Percentiles rank a stretch among this genome's conserved stretches.
These are phyloP conservation scores for Xylariaceae sp. DNA, from an alignment of 2,329 filamentous ascomycete genomes.

Conservation along the genomic window DNA sequence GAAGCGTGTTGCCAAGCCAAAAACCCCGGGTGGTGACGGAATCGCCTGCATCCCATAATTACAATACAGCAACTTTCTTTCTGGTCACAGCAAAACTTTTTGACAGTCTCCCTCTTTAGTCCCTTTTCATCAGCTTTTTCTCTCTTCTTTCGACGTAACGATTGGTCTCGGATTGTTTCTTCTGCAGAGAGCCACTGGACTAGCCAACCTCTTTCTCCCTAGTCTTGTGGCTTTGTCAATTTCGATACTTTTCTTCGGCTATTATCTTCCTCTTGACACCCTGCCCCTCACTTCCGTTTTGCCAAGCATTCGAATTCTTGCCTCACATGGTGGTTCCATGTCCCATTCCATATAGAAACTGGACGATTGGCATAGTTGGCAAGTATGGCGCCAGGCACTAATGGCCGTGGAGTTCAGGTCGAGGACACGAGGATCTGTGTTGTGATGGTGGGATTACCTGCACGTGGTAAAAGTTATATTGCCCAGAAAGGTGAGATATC, in stretches of 20 bases:
- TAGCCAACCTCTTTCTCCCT: not conserved
- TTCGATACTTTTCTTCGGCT: not conserved
- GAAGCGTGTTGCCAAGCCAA: constrained; percentile 16
- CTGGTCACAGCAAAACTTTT: too few species aligned
- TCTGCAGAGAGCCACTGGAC: too few species aligned
- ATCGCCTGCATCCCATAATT: constrained; percentile 27
- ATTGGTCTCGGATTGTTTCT: too few species aligned
- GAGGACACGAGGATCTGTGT: constrained; percentile 97
- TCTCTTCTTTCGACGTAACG: too few species aligned
- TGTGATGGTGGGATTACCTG: constrained; percentile 96
- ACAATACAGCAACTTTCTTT: too few species aligned
- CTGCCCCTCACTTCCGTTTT: not conserved
- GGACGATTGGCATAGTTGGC: constrained; percentile 20
- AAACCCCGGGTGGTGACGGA: constrained; percentile 28
- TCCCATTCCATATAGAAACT: constrained; percentile 5
- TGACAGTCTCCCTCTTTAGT: too few species aligned
- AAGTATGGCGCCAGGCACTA: constrained; percentile 41
- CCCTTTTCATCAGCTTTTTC: too few species aligned
- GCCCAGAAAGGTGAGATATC: constrained; percentile 78
- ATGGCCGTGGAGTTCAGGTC: constrained; percentile 74
- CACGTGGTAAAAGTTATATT: constrained; percentile 94
- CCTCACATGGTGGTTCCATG: constrained; percentile 24
- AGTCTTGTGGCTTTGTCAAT: constrained; percentile 3
- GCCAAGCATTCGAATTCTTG: constrained; percentile 5
- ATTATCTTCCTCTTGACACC: not conserved